Conservation (phyloP, 257 asterid species). For the Scutellaria galericulata region DNA sequence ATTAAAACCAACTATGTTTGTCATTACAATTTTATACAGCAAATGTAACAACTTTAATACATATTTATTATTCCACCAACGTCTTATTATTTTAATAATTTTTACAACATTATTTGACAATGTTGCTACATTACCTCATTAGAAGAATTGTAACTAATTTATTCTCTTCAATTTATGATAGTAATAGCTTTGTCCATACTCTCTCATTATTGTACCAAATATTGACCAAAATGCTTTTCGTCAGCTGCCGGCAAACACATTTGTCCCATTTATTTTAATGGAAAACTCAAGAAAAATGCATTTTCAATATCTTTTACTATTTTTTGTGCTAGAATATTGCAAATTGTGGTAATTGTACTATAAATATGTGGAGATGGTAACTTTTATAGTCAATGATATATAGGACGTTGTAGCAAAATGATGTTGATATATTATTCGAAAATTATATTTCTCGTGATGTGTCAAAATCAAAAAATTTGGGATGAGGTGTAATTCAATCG, state of each 20-base stretch:
- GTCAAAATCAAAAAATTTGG: neutral
- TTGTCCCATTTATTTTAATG: neutral
- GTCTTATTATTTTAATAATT: neutral
- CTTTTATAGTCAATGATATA: too few species aligned
- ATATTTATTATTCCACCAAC: neutral
- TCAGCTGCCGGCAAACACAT: constrained; percentile 10
- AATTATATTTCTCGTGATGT: neutral
- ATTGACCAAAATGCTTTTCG: neutral
- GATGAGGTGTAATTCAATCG: neutral
- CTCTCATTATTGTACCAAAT: neutral
- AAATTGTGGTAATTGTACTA: neutral
- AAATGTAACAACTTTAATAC: neutral
- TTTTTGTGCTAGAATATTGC: neutral
- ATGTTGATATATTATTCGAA: neutral
- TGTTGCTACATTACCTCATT: neutral
- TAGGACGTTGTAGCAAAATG: too few species aligned
- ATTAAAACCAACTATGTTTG: too few species aligned
- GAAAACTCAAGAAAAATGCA: neutral
- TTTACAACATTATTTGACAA: neutral
- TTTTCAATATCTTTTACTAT: neutral
- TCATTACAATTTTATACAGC: neutral
- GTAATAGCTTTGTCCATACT: neutral
- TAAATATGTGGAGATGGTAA: too few species aligned
- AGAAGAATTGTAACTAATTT: neutral
- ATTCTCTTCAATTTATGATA: neutral